Evolutionary conservation across 176 grass and related monocot genomes (phyloP), one percentile per base, ranked within the genome.

Genomic region (Lolium rigidum): DNA sequence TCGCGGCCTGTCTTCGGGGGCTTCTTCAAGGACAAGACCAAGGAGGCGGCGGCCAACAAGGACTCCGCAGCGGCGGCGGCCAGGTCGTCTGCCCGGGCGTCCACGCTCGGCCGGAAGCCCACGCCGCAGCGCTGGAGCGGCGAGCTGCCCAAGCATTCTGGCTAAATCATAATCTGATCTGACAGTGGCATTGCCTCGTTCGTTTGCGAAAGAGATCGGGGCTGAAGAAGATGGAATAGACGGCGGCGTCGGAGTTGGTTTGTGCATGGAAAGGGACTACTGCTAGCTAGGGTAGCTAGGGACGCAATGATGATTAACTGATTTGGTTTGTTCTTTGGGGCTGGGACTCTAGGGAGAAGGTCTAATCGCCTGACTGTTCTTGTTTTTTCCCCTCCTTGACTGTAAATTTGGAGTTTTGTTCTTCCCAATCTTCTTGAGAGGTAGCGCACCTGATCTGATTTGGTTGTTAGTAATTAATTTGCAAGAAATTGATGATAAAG

Each of bases 1-100:
- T 97, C 97, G 6, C 92, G 86, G 1, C 93, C 94, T 0, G 97
- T 99, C 3, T 97, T 97, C 81, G 86, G 91, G 39, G 90, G 90
- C 2, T 86, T 98, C 82, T 97, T 99, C 83, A 88, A 90, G 64
- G 92, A 93, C 46, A 95, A 91, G 83, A 66, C 63, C 63, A 99
- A 94, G 83, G 91, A 95, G 46, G 10, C 85, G 1, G 56, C 69
- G 1, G 60, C 37, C 4, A 80, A 80, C n/a, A 80, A 83, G 62
- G 86, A 91, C 7, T 13, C 84, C 0, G 7, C 72, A 0, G 12
- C 62, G 0, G 62, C 80, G 3, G 15, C 84, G 0, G 10, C 47
- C 5, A 78, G 90, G 68, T 50, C 72, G 13, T 75, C 46, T 21
- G 50, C 64, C 0, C 52, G 87, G 65, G 75, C 95, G 39, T 81